Conservation (phyloP, 768 basidiomycete genomes). For the Mycena filopes region DNA sequence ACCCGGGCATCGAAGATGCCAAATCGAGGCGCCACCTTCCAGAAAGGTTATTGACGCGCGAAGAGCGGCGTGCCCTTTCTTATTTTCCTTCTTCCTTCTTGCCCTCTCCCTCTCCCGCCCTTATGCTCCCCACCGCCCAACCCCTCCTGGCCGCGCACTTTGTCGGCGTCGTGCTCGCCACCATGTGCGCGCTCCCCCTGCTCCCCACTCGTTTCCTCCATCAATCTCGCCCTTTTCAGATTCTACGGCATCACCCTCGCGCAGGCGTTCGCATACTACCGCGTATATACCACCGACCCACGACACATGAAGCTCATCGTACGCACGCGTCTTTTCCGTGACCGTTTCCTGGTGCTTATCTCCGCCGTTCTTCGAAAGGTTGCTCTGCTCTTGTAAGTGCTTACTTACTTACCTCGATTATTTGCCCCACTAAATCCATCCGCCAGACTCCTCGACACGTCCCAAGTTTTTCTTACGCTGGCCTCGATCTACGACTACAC, state of each 20-base stretch:
- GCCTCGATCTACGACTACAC: slow-evolving; percentile 30
- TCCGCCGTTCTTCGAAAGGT: slow-evolving; percentile 25
- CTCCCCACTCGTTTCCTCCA: background rate
- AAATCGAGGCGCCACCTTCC: slow-evolving; percentile 9
- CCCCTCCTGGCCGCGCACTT: slow-evolving; percentile 22
- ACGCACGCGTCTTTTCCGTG: slow-evolving; percentile 20
- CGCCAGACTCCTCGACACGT: slow-evolving; percentile 33
- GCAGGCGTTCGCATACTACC: slow-evolving; percentile 48
- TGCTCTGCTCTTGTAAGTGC: slow-evolving; percentile 32
- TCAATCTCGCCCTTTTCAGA: slow-evolving; percentile 30
- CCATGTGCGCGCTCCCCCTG: slow-evolving; percentile 43
- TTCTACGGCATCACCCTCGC: slow-evolving; percentile 48
- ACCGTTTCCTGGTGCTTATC: slow-evolving; percentile 11
- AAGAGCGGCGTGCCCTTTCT: too few species aligned
- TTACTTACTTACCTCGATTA: slow-evolving; percentile 1
- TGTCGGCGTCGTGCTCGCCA: slow-evolving; percentile 45
- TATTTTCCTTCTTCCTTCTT: slow-evolving; percentile 22
- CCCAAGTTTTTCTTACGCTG: slow-evolving; percentile 23
- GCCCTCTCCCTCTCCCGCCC: slow-evolving; percentile 10
- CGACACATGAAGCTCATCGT: slow-evolving; percentile 45
- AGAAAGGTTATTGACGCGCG: too few species aligned
- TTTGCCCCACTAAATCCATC: slow-evolving; percentile 2
- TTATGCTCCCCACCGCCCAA: slow-evolving; percentile 12
- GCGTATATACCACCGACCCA: slow-evolving; percentile 42
- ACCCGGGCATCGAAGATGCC: background rate